Conservation (phyloP, 139 green algal species). For the Protoeuglena noctilucae region DNA sequence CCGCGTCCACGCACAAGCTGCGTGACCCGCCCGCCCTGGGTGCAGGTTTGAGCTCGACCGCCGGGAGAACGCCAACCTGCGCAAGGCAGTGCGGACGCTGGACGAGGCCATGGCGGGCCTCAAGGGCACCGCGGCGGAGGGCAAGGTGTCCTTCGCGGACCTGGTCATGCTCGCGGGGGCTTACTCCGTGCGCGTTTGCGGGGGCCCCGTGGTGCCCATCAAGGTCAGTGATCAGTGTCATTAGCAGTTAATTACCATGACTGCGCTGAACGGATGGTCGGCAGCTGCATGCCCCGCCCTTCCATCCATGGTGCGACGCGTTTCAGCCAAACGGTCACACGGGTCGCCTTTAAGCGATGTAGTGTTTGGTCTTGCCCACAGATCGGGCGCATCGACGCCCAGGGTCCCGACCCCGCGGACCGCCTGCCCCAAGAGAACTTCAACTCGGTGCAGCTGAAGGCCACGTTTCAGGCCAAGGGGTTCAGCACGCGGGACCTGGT, state of each 20-base stretch:
- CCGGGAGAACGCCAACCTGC: slow-evolving; percentile 44
- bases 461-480: slow-evolving; percentile 46
- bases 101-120: slow-evolving; percentile 19
- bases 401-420: slow-evolving; percentile 33
- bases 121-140: slow-evolving; percentile 35
- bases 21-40: too few relatives aligned
- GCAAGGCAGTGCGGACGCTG: background rate
- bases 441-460: slow-evolving; percentile 29
- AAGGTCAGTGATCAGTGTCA: too few relatives aligned
- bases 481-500: slow-evolving; percentile 46
- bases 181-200: slow-evolving; percentile 37
- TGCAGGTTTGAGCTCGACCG: slow-evolving; percentile 71
- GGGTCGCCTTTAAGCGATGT: too few relatives aligned
- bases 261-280: too few relatives aligned
- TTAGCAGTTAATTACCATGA: too few relatives aligned
- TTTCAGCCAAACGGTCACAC: too few relatives aligned
- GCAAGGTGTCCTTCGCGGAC: slow-evolving; percentile 42
- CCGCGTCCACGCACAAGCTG: too few relatives aligned
- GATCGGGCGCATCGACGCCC: slow-evolving; percentile 32
- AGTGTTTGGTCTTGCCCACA: too few relatives aligned
- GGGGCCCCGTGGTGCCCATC: slow-evolving; percentile 47
- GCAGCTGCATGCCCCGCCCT: too few relatives aligned
- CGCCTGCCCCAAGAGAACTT: slow-evolving; percentile 47
- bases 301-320: too few relatives aligned
- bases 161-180: slow-evolving; percentile 58